A percentile compares a stretch with the other conserved stretches of the same genome.
phyloP scores from a whole-genome alignment of 1,284 basidiomycete species.

The Farysia itapuensis region DNA sequence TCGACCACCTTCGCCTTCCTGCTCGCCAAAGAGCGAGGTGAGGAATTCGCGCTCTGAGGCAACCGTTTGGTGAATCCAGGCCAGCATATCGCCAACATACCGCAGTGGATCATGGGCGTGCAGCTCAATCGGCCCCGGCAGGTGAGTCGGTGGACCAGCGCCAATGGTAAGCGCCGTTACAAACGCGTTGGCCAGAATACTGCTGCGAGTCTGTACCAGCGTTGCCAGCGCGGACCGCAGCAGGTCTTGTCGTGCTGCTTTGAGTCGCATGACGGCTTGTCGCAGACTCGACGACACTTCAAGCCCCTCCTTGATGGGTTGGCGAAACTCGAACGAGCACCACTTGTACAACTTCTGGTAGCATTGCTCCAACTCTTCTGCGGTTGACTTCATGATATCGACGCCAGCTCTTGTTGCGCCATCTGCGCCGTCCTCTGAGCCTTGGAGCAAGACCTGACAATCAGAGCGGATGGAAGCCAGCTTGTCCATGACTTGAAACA shows the following conservation, averaged over 20 bases:
- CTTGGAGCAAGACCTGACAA: conserved; percentile 82
- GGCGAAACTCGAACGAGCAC: conserved; percentile 79
- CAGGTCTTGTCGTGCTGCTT: conserved; percentile 66
- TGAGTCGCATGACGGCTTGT: conserved; percentile 74
- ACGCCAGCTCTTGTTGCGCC: conserved; percentile 28
- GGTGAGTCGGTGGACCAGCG: conserved; percentile 71
- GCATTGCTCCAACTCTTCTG: conserved; percentile 79
- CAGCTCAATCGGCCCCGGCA: conserved; percentile 90
- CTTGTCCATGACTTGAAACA: conserved; percentile 85
- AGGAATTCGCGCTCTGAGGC: conserved; percentile 82
- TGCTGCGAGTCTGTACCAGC: conserved; percentile 79
- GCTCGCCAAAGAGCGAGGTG: conserved; percentile 34
- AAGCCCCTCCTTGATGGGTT: conserved; percentile 64
- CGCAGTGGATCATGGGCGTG: conserved; percentile 95
- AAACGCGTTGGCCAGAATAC: conserved; percentile 77
- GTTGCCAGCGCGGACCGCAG: conserved; percentile 66
- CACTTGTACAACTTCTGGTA: conserved; percentile 87
- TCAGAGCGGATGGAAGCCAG: conserved; percentile 79
- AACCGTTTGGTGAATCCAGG: conserved; percentile 95
- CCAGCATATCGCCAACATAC: conserved; percentile 97
- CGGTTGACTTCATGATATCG: conserved; percentile 73
- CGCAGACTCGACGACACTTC: conserved; percentile 75
- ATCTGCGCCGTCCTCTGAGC: conserved; percentile 63
- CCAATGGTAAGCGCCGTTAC: conserved; percentile 85
- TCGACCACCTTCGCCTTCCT: conserved; percentile 62